Evolutionary conservation across 192 early-diverging fungal genomes (phyloP).

Genomic region (Coemansia sp.): DNA sequence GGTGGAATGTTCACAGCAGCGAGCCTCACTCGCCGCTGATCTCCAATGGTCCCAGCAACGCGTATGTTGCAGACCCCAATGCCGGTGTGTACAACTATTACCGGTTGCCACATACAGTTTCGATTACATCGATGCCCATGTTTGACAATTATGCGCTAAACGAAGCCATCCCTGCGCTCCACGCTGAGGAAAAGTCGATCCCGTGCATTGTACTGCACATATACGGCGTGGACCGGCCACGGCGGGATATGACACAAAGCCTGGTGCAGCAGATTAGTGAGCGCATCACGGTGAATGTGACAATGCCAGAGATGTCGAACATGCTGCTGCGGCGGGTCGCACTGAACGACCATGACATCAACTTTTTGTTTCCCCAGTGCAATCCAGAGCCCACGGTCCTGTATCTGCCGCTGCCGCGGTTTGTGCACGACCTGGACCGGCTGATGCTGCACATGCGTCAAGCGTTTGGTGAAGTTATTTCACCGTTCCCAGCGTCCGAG

Average conservation of each 20-base stretch:
- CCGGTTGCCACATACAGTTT: slow-evolving; percentile 16
- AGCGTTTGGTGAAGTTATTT: slow-evolving; percentile 39
- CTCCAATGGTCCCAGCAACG: not conserved
- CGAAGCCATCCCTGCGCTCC: slow-evolving; percentile 8
- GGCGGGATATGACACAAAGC: slow-evolving; percentile 39
- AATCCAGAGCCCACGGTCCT: slow-evolving; percentile 48
- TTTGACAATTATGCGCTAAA: slow-evolving; percentile 11
- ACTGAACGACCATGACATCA: slow-evolving; percentile 46
- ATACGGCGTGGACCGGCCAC: slow-evolving; percentile 44
- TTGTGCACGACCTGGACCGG: slow-evolving; percentile 45
- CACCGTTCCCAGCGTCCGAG: slow-evolving; percentile 35
- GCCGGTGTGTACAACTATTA: not conserved
- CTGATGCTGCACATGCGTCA: slow-evolving; percentile 44
- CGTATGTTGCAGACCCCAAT: not conserved
- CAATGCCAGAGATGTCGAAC: slow-evolving; percentile 50
- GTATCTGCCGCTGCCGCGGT: slow-evolving; percentile 49
- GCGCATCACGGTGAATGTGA: slow-evolving; percentile 38
- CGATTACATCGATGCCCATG: slow-evolving; percentile 19
- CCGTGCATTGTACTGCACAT: slow-evolving; percentile 38
- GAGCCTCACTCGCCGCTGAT: slow-evolving; percentile 9
- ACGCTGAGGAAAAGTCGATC: slow-evolving; percentile 25
- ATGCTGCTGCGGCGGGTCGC: slow-evolving; percentile 40
- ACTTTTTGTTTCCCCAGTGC: slow-evolving; percentile 50
- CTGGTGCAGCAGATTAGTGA: slow-evolving; percentile 49
- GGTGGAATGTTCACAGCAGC: slow-evolving; percentile 7